Evolutionary conservation across 208 protist genomes (phyloP).

Genomic region (Tritrichomonas foetus): DNA sequence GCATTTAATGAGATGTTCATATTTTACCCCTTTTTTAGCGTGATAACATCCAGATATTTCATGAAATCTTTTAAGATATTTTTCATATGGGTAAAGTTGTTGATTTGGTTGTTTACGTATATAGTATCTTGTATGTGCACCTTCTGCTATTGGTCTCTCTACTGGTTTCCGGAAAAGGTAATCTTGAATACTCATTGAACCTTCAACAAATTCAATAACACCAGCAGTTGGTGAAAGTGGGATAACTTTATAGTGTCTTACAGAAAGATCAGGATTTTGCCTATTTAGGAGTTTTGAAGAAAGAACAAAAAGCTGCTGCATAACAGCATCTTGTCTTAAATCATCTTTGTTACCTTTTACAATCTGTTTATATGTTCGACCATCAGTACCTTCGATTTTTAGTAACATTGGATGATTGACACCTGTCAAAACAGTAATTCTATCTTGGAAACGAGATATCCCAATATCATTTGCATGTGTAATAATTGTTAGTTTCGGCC

Average conservation of each 20-base stretch:
- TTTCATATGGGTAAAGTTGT: neutral
- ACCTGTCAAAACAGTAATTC: neutral
- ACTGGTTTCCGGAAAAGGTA: neutral
- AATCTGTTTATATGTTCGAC: neutral
- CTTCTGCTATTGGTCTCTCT: neutral
- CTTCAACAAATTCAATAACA: constrained; percentile 33
- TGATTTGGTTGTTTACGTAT: no score
- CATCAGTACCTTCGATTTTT: neutral
- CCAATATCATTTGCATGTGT: neutral
- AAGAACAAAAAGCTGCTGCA: neutral
- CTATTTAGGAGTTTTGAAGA: neutral
- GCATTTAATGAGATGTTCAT: neutral
- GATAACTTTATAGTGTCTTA: constrained; percentile 32
- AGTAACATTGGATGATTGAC: neutral
- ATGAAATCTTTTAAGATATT: neutral
- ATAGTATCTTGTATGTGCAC: neutral
- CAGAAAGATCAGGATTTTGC: neutral
- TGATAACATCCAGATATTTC: neutral
- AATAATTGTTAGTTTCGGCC: neutral
- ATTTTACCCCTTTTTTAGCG: neutral
- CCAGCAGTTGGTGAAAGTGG: neutral
- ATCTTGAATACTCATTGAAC: neutral
- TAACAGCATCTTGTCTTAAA: constrained; percentile 28
- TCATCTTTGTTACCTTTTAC: constrained; percentile 38
- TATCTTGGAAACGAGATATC: neutral